Conservation (phyloP, 2,329 filamentous ascomycete species). For the Bipolaris oryzae region DNA sequence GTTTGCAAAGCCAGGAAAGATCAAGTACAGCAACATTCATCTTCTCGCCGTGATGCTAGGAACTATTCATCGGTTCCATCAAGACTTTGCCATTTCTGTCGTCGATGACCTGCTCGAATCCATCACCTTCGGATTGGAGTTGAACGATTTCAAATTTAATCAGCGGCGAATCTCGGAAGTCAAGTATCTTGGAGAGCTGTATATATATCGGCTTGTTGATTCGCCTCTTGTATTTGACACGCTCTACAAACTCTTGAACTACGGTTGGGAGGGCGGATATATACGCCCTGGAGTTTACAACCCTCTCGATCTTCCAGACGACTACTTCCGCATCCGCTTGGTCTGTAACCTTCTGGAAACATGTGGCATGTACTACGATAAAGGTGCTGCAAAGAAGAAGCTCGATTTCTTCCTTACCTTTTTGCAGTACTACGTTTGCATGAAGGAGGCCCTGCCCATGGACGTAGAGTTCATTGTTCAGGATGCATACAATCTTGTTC, state of each 20-base stretch:
- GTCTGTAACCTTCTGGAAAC: constrained; percentile 90
- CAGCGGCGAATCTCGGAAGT: constrained; percentile 93
- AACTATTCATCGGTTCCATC: constrained; percentile 88
- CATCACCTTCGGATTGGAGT: constrained; percentile 84
- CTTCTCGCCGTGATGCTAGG: constrained; percentile 88
- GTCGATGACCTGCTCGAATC: constrained; percentile 92
- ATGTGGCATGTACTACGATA: constrained; percentile 94
- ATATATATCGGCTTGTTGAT: constrained; percentile 97
- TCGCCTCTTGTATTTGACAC: constrained; percentile 94
- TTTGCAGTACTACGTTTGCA: constrained; percentile 94
- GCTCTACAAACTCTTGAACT: constrained; percentile 91
- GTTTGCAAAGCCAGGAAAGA: constrained; percentile 94
- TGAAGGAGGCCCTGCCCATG: constrained; percentile 89
- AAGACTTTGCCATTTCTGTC: constrained; percentile 85
- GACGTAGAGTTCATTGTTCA: constrained; percentile 97
- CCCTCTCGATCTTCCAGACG: constrained; percentile 83
- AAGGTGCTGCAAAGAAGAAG: constrained; percentile 93
- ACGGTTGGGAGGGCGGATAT: constrained; percentile 82
- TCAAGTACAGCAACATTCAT: constrained; percentile 97
- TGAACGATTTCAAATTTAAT: constrained; percentile 97
- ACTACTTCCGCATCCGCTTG: constrained; percentile 93
- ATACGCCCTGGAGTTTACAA: constrained; percentile 79
- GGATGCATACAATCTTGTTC: constrained; percentile 82
- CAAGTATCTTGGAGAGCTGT: constrained; percentile 94
- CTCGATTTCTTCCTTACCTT: constrained; percentile 97